phyloP scores from a whole-genome alignment of 2,329 filamentous ascomycete genomes.

The Microdochium trichocladiopsis region DNA sequence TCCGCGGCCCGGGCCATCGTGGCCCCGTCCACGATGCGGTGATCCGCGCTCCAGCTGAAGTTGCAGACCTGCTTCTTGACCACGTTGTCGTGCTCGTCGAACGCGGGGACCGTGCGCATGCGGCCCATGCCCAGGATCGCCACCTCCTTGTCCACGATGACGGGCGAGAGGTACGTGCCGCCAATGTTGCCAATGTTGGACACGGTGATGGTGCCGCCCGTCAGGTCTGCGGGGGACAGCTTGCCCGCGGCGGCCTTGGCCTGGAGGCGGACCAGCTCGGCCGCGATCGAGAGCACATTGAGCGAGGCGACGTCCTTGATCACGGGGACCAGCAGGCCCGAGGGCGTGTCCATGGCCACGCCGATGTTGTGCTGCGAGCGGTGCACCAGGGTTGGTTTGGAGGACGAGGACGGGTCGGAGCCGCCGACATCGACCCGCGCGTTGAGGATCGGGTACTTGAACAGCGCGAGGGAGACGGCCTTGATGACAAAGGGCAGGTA shows the following conservation, averaged over 20 bases:
- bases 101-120: slow-evolving; percentile 74
- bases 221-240: slow-evolving; percentile 67
- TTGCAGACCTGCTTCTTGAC: slow-evolving; percentile 75
- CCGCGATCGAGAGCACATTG: slow-evolving; percentile 71
- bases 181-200: slow-evolving; percentile 96
- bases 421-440: slow-evolving; percentile 63
- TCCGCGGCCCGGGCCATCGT: slow-evolving; percentile 90
- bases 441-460: slow-evolving; percentile 81
- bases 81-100: slow-evolving; percentile 53
- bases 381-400: slow-evolving; percentile 68
- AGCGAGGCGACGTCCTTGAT: slow-evolving; percentile 74
- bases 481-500: slow-evolving; percentile 95
- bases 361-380: slow-evolving; percentile 90
- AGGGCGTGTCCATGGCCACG: slow-evolving; percentile 88
- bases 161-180: slow-evolving; percentile 83
- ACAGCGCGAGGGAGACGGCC: slow-evolving; percentile 78
- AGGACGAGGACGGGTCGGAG: not conserved
- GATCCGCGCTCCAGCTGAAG: slow-evolving; percentile 95
- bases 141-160: slow-evolving; percentile 86
- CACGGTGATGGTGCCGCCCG: slow-evolving; percentile 86
- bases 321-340: slow-evolving; percentile 84
- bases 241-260: slow-evolving; percentile 66
- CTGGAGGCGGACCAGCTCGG: slow-evolving; percentile 69
- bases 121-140: slow-evolving; percentile 87
- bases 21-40: slow-evolving; percentile 88